A percentile compares a stretch with the other conserved stretches of the same genome.
phyloP scores from a whole-genome alignment of 2,329 filamentous ascomycete species.

The Phyllosticta citrichinensis region DNA sequence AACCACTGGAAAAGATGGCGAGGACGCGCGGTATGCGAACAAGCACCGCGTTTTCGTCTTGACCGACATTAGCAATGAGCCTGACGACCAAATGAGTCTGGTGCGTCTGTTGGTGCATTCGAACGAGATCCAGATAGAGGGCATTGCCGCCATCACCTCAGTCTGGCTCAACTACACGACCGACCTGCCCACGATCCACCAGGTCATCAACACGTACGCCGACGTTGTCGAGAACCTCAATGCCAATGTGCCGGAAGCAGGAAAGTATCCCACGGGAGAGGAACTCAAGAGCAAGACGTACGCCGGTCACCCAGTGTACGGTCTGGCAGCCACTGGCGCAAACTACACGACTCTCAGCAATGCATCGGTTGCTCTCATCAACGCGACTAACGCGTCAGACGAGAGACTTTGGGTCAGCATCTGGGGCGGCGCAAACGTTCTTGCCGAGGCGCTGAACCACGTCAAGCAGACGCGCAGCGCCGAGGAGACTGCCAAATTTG shows the following conservation, averaged over 20 bases:
- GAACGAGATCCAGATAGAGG: constrained; percentile 16
- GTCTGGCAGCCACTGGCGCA: constrained; percentile 24
- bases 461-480: constrained; percentile 20
- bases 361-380: constrained; percentile 16
- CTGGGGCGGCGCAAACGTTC: constrained; percentile 44
- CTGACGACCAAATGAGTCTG: constrained; percentile 15
- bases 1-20: not conserved
- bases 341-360: constrained; percentile 13
- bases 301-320: constrained; percentile 29
- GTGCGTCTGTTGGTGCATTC: constrained; percentile 15
- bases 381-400: constrained; percentile 18
- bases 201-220: constrained; percentile 20
- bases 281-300: constrained; percentile 11
- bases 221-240: constrained; percentile 33
- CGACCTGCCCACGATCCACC: constrained; percentile 14
- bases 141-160: constrained; percentile 14
- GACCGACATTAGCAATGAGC: constrained; percentile 17
- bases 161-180: constrained; percentile 14
- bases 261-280: constrained; percentile 16
- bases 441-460: constrained; percentile 40
- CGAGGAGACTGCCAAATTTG: constrained; percentile 26
- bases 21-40: constrained; percentile 1
- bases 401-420: constrained; percentile 39
- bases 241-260: constrained; percentile 23
- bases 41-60: constrained; percentile 13